These are phyloP conservation scores for Euphorbia peplus DNA, from an alignment of 345 rosid genomes.

Conservation along the genomic window DNA sequence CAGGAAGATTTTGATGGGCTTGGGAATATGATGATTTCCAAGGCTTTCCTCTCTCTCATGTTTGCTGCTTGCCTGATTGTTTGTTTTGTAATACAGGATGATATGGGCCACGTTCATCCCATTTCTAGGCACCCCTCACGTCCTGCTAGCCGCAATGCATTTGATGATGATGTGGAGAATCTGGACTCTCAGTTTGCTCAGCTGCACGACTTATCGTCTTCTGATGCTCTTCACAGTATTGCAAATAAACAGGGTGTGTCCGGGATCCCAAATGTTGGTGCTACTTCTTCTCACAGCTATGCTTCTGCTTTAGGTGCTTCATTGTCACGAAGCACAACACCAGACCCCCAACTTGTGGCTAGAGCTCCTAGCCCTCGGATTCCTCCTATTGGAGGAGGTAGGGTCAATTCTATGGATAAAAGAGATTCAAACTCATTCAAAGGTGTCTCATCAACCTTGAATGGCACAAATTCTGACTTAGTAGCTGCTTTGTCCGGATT, in stretches of 20 bases:
- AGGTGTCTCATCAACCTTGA: conserved; percentile 35
- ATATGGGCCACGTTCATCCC: conserved; percentile 36
- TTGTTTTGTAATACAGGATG: conserved; percentile 47
- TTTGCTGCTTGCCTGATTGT: conserved; percentile 12
- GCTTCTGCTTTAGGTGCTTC: conserved; percentile 61
- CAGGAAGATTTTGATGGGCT: no score
- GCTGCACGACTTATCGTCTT: conserved; percentile 36
- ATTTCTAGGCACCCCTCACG: conserved; percentile 53
- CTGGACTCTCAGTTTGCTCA: conserved; percentile 46
- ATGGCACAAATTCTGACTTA: conserved; percentile 41
- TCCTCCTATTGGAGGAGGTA: conserved; percentile 56
- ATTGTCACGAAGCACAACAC: conserved; percentile 59
- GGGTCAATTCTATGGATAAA: conserved; percentile 45
- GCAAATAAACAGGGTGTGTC: conserved; percentile 34
- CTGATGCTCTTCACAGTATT: conserved; percentile 34
- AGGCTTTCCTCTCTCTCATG: not conserved
- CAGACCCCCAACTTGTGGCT: conserved; percentile 57
- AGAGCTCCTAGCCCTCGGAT: conserved; percentile 58
- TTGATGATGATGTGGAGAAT: conserved; percentile 41
- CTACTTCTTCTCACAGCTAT: conserved; percentile 48
- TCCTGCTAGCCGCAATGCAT: conserved; percentile 55
- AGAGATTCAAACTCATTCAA: conserved; percentile 41
- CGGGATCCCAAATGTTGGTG: conserved; percentile 30
- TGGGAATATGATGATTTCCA: not conserved
- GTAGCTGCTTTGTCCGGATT: conserved; percentile 53